Evolutionary conservation across 169 alveolate species (phyloP).

Genomic region (Perkinsus chesapeaki): DNA sequence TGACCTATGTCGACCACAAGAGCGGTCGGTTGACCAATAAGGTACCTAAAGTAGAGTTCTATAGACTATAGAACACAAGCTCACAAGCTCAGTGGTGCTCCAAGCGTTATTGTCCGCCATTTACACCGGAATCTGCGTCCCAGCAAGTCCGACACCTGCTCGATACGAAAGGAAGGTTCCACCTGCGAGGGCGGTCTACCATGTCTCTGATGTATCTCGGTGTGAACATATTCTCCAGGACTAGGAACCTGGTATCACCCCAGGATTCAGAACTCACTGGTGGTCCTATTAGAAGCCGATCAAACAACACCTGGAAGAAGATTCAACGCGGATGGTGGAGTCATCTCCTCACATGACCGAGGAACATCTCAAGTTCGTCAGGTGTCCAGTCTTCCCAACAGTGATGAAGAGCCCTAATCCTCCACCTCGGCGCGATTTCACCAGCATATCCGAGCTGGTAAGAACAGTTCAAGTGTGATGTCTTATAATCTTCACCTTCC

Average conservation of each 20-base stretch:
- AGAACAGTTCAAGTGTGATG: neutral
- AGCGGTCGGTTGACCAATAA: neutral
- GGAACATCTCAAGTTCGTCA: neutral
- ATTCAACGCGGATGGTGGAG: neutral
- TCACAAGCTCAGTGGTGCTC: neutral
- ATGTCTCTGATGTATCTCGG: neutral
- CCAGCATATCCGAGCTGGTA: neutral
- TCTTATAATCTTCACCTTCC: neutral
- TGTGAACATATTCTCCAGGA: neutral
- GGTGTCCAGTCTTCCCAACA: neutral
- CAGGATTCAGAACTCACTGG: neutral
- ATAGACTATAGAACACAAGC: neutral
- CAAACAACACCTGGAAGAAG: neutral
- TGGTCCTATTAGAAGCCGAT: neutral
- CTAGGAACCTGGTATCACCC: neutral
- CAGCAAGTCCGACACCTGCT: neutral
- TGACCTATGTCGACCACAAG: neutral
- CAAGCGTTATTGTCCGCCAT: neutral
- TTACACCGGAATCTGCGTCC: neutral
- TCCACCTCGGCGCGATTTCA: neutral
- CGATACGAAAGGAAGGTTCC: neutral
- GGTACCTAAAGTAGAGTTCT: neutral
- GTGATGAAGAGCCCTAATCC: neutral
- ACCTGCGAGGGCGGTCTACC: neutral
- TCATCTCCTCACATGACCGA: neutral